Conservation (phyloP, 352 stramenopile genomes). For the Thalassiosira gravida region DNA sequence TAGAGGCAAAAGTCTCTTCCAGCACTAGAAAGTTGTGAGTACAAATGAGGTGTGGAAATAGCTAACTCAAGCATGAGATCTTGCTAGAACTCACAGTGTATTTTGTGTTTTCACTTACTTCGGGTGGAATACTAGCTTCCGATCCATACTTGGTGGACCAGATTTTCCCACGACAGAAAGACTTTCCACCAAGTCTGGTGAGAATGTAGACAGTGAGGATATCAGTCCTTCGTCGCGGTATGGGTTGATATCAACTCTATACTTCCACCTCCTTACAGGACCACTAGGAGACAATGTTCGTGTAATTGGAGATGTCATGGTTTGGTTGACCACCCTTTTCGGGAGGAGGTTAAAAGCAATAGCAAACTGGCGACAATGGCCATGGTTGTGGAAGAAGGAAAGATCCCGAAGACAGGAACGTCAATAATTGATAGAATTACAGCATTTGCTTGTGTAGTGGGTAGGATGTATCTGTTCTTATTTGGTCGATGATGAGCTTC, state of each 20-base stretch:
- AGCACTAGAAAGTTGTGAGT: conserved; percentile 10
- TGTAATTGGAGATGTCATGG: conserved; percentile 26
- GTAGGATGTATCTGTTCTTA: too few species aligned
- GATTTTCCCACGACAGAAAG: background rate
- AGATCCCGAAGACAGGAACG: too few species aligned
- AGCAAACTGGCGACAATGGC: conserved; percentile 5
- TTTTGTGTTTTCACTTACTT: background rate
- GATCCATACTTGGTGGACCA: background rate
- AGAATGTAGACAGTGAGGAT: conserved; percentile 3
- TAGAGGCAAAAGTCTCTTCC: conserved; percentile 33
- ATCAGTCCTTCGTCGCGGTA: conserved; percentile 26
- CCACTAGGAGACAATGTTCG: conserved; percentile 28
- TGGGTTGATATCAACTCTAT: conserved; percentile 27
- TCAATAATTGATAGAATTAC: too few species aligned
- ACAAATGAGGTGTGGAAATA: background rate
- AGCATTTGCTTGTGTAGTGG: too few species aligned
- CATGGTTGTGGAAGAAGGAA: too few species aligned
- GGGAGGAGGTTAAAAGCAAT: conserved; percentile 6
- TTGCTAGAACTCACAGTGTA: background rate
- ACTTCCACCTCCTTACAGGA: conserved; percentile 41
- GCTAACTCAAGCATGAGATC: conserved; percentile 1
- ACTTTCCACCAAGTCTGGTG: background rate
- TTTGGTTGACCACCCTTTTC: conserved; percentile 30
- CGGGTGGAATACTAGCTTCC: background rate
- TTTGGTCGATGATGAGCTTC: too few species aligned